These are phyloP conservation scores for Neonectria magnoliae DNA, from an alignment of 2,329 filamentous ascomycete species.

Conservation along the genomic window DNA sequence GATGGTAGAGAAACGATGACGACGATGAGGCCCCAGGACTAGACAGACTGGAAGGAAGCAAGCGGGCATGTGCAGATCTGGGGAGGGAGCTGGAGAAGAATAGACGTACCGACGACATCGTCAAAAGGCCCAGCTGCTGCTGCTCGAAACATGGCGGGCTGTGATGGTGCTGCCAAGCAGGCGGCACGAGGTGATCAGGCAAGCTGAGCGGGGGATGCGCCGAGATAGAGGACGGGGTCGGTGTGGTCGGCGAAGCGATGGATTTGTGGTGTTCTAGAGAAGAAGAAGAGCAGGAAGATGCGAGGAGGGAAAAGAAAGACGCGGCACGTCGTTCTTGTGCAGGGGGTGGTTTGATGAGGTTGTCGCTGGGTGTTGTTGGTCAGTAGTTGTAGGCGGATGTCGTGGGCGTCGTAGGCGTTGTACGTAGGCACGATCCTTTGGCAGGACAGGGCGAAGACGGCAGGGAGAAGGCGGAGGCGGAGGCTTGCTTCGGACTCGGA, in stretches of 20 bases:
- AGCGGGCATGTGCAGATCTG: background rate
- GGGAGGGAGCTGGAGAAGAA: background rate
- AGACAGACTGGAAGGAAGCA: background rate
- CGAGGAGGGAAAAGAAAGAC: background rate
- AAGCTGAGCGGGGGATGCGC: constrained; percentile 6
- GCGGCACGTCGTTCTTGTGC: background rate
- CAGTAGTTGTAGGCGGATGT: constrained; percentile 13
- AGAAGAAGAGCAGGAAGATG: background rate
- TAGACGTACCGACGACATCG: constrained; percentile 65
- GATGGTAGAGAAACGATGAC: background rate
- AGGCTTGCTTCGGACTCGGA: constrained; percentile 10
- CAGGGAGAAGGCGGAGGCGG: background rate
- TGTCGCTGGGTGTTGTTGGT: background rate
- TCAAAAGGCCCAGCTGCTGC: constrained; percentile 68
- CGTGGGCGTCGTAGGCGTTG: constrained; percentile 22
- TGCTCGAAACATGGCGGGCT: constrained; percentile 65
- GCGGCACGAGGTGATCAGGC: constrained; percentile 7
- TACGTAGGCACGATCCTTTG: constrained; percentile 18
- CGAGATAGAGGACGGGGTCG: constrained; percentile 7
- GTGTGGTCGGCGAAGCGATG: background rate
- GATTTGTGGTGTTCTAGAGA: background rate
- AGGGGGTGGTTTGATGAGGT: background rate
- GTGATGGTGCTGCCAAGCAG: constrained; percentile 31
- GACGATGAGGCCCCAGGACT: background rate
- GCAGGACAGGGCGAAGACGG: background rate